A percentile compares a stretch with the other conserved stretches of the same genome.
phyloP scores from a whole-genome alignment of 192 early-diverging fungal species.

The Gigaspora rosea region DNA sequence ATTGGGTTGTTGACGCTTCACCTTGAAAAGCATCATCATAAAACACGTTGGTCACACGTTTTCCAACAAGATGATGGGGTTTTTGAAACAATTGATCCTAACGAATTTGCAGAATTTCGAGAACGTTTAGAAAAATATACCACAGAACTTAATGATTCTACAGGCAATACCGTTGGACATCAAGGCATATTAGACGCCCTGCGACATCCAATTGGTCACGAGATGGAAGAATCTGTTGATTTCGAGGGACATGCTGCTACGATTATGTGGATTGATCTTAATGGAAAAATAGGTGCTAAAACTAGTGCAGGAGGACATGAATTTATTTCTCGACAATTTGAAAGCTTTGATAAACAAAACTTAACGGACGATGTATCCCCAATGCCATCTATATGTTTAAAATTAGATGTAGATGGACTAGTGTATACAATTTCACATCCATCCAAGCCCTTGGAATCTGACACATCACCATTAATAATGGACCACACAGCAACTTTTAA shows the following conservation, averaged over 20 bases:
- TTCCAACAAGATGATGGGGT: constrained; percentile 63
- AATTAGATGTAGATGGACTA: constrained; percentile 70
- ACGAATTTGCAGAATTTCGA: constrained; percentile 59
- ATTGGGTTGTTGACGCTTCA: constrained; percentile 60
- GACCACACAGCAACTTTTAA: constrained; percentile 62
- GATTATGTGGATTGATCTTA: constrained; percentile 50
- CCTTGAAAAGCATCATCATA: constrained; percentile 61
- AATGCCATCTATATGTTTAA: constrained; percentile 60
- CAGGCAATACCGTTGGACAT: too few relatives aligned
- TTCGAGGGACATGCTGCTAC: constrained; percentile 44
- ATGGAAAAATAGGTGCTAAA: constrained; percentile 44
- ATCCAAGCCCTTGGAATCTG: not conserved
- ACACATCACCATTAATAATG: constrained; percentile 34
- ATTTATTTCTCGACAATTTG: constrained; percentile 61
- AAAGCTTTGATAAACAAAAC: not conserved
- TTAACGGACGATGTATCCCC: not conserved
- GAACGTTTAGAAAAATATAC: constrained; percentile 66
- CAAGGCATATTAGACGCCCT: not conserved
- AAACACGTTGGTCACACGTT: constrained; percentile 67
- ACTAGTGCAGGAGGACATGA: constrained; percentile 55
- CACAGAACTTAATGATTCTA: not conserved
- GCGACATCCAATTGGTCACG: constrained; percentile 40
- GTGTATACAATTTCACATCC: constrained; percentile 56
- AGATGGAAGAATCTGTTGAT: constrained; percentile 53
- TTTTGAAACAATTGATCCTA: constrained; percentile 62